These are phyloP conservation scores for Tuctoria greenei DNA, from an alignment of 176 grass and related monocot genomes.

Conservation along the genomic window DNA sequence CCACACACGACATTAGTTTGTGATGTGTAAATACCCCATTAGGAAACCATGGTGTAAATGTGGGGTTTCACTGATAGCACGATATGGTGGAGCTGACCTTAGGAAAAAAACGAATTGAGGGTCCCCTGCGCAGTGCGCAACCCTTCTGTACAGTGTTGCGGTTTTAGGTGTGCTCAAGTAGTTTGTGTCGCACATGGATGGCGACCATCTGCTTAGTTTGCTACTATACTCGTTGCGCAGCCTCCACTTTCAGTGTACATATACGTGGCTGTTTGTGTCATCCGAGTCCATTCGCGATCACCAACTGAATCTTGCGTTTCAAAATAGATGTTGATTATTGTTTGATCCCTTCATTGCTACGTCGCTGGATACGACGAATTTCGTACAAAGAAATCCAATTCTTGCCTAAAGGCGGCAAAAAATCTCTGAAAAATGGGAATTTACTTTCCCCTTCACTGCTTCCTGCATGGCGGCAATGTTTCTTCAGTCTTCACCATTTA, in stretches of 20 bases:
- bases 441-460: not conserved
- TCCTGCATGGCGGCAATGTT: not conserved
- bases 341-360: not conserved
- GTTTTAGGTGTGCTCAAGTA: constrained; percentile 29
- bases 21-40: constrained; percentile 44
- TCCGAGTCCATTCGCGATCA: not conserved
- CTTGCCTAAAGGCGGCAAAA: not conserved
- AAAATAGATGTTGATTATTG: not conserved
- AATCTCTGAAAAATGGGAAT: not conserved
- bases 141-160: constrained; percentile 42
- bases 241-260: constrained; percentile 34
- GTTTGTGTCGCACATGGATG: constrained; percentile 27
- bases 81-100: constrained; percentile 45
- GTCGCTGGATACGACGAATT: not conserved
- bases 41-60: constrained; percentile 37
- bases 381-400: not conserved
- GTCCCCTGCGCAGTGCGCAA: constrained; percentile 10
- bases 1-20: constrained; percentile 6
- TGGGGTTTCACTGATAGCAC: constrained; percentile 21
- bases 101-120: constrained; percentile 7
- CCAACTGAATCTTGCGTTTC: not conserved
- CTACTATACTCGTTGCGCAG: constrained; percentile 3
- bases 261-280: constrained; percentile 16
- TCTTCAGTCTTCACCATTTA: not conserved
- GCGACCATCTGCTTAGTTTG: constrained; percentile 15